phyloP scores from a whole-genome alignment of 495 filamentous ascomycete genomes.

The Aspergillus baeticus region DNA sequence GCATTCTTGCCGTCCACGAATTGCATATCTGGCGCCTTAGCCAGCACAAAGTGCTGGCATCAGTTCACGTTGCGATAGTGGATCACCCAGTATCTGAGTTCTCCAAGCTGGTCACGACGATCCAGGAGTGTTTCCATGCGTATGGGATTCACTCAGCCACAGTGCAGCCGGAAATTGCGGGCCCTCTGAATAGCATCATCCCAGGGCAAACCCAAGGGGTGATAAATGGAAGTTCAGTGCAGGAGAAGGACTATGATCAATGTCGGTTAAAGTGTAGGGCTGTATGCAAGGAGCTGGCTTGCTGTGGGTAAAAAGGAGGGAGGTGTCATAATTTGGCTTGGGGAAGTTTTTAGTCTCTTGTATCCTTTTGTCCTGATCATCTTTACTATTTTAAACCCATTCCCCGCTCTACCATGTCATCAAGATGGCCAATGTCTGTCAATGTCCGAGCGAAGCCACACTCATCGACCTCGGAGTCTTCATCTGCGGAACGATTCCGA shows the following conservation, averaged over 20 bases:
- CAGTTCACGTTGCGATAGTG: slow-evolving; percentile 45
- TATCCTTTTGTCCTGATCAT: neutral
- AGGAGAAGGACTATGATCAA: neutral
- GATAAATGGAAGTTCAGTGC: neutral
- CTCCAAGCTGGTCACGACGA: slow-evolving; percentile 35
- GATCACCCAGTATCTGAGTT: slow-evolving; percentile 38
- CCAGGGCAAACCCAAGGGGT: neutral
- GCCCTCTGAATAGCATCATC: slow-evolving; percentile 24
- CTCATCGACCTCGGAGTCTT: neutral
- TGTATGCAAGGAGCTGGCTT: slow-evolving; percentile 21
- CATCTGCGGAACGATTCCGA: slow-evolving; percentile 12
- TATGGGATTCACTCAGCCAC: slow-evolving; percentile 54
- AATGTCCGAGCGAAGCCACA: neutral
- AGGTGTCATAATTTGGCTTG: too few relatives aligned
- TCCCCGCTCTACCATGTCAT: too few relatives aligned
- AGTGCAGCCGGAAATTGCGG: slow-evolving; percentile 43
- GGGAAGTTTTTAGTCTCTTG: too few relatives aligned
- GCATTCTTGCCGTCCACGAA: slow-evolving; percentile 47
- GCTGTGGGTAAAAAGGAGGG: slow-evolving; percentile 17
- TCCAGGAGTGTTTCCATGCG: slow-evolving; percentile 50
- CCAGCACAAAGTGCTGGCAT: slow-evolving; percentile 49
- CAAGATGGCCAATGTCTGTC: neutral
- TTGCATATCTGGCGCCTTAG: slow-evolving; percentile 54
- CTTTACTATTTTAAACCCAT: neutral
- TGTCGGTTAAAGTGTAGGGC: slow-evolving; percentile 22